Base-by-base conservation (phyloP, 805 yeast genomes). In the Torulaspora maleeae region DNA sequence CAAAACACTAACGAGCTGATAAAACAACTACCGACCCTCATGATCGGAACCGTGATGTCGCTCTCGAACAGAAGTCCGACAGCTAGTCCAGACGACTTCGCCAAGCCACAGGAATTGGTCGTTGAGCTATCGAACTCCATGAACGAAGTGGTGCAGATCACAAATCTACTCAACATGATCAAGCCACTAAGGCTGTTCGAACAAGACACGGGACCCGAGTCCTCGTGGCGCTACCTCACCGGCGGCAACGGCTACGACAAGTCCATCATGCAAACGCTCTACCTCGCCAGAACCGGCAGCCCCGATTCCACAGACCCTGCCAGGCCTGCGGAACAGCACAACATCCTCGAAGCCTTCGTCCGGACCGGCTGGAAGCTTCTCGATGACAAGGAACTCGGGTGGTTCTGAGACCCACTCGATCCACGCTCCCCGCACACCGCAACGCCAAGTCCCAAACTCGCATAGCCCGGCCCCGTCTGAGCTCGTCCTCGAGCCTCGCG, bases 71-170 rank as follows among this genome's bases (percentile, higher is more conserved):
- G 17, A 11, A 32, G n/a, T 3, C 45, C 49, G 15, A 38, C 44
- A 17, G 46, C 56, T 28, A 51, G 47, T 4, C 49, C 43, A 8
- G 36, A 41, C 9, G 40, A 27, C 16, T 20, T 36, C 8, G 38
- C 39, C 25, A 47, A 52, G 22, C 53, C 64, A 3, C 68, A 60
- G 41, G 55, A 51, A 6, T 45, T 60, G n/a, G 63, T 64, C 3
- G 58, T 64, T 10, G 50, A 54, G 27, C 44, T 64, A 38, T 63
- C 67, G 0, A 60, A 61, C 41, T 57, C 65, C 6, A 58, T 63
- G 65, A 61, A 61, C 43, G 65, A 61, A 27, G 47, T 64, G 38
- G 59, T 63, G 7, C 66, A 62, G 32, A 61, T 61, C 3, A 58
- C 64, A 12, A 60, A 65, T 41, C 50, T 61, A 19, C 43, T 63